Percentiles rank a stretch among this genome's conserved stretches.
phyloP scores from a whole-genome alignment of 148 eudicot species.

The Tetragonia tetragonoides region DNA sequence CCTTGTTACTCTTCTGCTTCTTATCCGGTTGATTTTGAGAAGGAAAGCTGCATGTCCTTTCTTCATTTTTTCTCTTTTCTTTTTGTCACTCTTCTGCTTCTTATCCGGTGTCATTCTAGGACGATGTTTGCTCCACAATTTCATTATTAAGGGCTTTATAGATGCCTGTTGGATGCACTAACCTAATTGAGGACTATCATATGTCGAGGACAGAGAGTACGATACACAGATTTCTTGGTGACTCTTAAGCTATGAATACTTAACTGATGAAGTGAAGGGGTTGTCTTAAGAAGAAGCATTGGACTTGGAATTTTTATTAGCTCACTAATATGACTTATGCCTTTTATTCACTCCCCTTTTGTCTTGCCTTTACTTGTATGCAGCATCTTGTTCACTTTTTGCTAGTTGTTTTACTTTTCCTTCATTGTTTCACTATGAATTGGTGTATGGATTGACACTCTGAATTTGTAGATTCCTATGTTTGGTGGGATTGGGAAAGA shows the following conservation, averaged over 20 bases:
- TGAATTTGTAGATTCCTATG: constrained; percentile 74
- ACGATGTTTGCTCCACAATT: too few species aligned
- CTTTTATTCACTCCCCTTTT: background rate
- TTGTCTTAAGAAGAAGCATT: background rate
- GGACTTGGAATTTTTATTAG: background rate
- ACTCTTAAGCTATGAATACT: background rate
- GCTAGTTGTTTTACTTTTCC: background rate
- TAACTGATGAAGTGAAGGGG: background rate
- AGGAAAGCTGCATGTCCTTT: too few species aligned
- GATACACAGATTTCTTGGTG: too few species aligned
- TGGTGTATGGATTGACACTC: constrained; percentile 7
- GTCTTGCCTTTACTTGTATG: background rate
- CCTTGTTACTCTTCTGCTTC: too few species aligned
- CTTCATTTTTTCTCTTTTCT: too few species aligned
- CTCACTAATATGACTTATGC: background rate
- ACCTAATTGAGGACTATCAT: background rate
- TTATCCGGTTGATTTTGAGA: too few species aligned
- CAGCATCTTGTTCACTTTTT: background rate
- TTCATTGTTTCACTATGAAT: background rate
- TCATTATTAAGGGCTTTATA: background rate
- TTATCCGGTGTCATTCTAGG: too few species aligned
- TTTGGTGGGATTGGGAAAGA: constrained; percentile 99
- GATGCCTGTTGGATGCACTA: constrained; percentile 1
- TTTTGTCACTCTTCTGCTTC: too few species aligned
- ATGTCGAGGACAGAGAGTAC: background rate